Percentiles rank a stretch among this genome's conserved stretches.
These are phyloP conservation scores for Tricladium varicosporioides DNA, from an alignment of 2,329 filamentous ascomycete species.

Conservation along the genomic window DNA sequence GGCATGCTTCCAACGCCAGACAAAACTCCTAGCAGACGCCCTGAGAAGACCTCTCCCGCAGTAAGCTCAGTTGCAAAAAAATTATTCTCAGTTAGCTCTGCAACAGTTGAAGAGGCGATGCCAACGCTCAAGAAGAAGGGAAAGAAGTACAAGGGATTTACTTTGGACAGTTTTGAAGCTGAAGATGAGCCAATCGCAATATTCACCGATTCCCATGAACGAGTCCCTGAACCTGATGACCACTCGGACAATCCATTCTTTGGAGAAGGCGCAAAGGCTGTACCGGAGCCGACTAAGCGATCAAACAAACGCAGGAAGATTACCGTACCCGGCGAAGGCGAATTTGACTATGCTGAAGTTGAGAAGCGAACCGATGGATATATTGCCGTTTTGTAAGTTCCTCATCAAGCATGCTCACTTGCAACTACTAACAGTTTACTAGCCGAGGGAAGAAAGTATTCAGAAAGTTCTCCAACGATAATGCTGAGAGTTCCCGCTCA, in stretches of 20 bases:
- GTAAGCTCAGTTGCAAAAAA: constrained; percentile 57
- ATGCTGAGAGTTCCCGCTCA: constrained; percentile 22
- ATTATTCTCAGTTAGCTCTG: constrained; percentile 50
- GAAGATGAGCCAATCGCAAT: constrained; percentile 66
- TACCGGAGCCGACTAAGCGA: constrained; percentile 45
- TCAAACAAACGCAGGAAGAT: constrained; percentile 54
- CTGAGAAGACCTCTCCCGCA: constrained; percentile 47
- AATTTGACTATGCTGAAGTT: constrained; percentile 43
- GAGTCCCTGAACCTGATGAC: constrained; percentile 65
- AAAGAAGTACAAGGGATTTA: constrained; percentile 52
- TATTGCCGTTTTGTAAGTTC: constrained; percentile 73
- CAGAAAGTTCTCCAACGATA: constrained; percentile 49
- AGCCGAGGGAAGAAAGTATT: constrained; percentile 81
- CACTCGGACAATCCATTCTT: constrained; percentile 72
- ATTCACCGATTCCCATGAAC: constrained; percentile 78
- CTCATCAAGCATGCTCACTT: not conserved
- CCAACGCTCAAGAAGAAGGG: constrained; percentile 58
- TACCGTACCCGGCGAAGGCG: constrained; percentile 52
- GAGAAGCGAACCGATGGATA: constrained; percentile 72
- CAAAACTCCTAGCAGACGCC: constrained; percentile 67
- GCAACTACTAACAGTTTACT: constrained; percentile 29
- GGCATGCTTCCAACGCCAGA: constrained; percentile 74
- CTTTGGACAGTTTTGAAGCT: constrained; percentile 56
- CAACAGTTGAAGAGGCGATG: constrained; percentile 53
- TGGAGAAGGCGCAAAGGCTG: constrained; percentile 40